Conservation (phyloP, 805 yeast genomes). For the Sporopachydermia lactativora region DNA sequence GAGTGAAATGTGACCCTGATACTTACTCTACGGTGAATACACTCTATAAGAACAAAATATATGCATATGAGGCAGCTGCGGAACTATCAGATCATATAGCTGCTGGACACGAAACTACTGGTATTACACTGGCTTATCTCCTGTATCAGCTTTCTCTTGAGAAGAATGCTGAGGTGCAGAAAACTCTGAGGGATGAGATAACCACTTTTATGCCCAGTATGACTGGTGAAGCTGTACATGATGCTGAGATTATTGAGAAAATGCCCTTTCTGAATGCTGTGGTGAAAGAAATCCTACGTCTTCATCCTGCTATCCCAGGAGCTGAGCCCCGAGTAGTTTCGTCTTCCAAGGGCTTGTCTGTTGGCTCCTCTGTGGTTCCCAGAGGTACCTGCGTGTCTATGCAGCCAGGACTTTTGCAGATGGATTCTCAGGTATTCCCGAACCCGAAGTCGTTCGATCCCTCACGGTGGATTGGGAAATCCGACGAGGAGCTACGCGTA, state of each 20-base stretch:
- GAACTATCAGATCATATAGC: conserved; percentile 43
- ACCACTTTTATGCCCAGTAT: conserved; percentile 18
- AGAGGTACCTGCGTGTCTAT: conserved; percentile 36
- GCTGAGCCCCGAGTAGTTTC: conserved; percentile 42
- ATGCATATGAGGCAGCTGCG: conserved; percentile 19
- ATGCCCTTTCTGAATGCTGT: conserved; percentile 43
- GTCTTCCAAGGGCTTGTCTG: conserved; percentile 6
- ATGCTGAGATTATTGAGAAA: conserved; percentile 28
- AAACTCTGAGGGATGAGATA: conserved; percentile 31
- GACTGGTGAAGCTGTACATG: conserved; percentile 9
- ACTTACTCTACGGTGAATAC: neutral
- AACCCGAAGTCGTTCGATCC: conserved; percentile 34
- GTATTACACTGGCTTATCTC: conserved; percentile 38
- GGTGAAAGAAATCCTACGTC: conserved; percentile 37
- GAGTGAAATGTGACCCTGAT: neutral
- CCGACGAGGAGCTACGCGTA: conserved; percentile 12
- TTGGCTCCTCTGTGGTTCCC: conserved; percentile 25
- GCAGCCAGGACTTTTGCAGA: conserved; percentile 46
- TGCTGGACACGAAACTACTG: conserved; percentile 60
- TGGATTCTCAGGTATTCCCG: conserved; percentile 28
- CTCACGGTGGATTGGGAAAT: conserved; percentile 35
- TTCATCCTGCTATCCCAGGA: conserved; percentile 56
- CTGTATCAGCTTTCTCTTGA: conserved; percentile 41
- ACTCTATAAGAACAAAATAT: conserved; percentile 10
- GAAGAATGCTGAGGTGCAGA: conserved; percentile 28